These are phyloP conservation scores for Hyphopichia fennica DNA, from an alignment of 1,139 yeast genomes.

Conservation along the genomic window DNA sequence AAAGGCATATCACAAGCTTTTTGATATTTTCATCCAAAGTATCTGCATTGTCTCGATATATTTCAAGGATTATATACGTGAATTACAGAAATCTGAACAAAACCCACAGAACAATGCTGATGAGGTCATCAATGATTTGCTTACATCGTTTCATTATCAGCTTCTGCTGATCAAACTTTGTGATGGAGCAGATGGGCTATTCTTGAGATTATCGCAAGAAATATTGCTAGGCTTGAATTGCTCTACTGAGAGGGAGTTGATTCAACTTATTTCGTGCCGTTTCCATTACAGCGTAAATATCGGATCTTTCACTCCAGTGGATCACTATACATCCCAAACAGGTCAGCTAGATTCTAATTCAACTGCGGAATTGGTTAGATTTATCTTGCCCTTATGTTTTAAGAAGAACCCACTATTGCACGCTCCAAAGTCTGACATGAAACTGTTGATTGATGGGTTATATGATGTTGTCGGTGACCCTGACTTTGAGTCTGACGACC, in stretches of 20 bases:
- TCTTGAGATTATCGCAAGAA: constrained; percentile 60
- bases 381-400: constrained; percentile 63
- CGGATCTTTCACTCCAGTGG: constrained; percentile 60
- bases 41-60: constrained; percentile 39
- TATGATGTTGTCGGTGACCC: constrained; percentile 76
- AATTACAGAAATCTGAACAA: background rate
- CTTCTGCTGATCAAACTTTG: constrained; percentile 73
- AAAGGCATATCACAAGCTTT: constrained; percentile 42
- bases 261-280: constrained; percentile 77
- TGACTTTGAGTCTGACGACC: constrained; percentile 33
- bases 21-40: constrained; percentile 51
- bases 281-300: constrained; percentile 66
- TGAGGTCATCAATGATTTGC: constrained; percentile 37
- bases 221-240: constrained; percentile 48
- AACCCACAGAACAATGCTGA: constrained; percentile 3
- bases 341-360: constrained; percentile 35
- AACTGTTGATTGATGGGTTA: constrained; percentile 68
- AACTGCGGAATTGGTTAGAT: constrained; percentile 59
- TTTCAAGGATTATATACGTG: constrained; percentile 15
- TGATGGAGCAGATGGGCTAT: constrained; percentile 60
- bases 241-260: constrained; percentile 42
- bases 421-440: constrained; percentile 66
- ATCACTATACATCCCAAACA: constrained; percentile 60
- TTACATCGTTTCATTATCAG: constrained; percentile 67
- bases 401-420: constrained; percentile 58